Percentiles rank a stretch among this genome's conserved stretches.
These are phyloP conservation scores for Starmerella bacillaris DNA, from an alignment of 805 yeast genomes.

Conservation along the genomic window DNA sequence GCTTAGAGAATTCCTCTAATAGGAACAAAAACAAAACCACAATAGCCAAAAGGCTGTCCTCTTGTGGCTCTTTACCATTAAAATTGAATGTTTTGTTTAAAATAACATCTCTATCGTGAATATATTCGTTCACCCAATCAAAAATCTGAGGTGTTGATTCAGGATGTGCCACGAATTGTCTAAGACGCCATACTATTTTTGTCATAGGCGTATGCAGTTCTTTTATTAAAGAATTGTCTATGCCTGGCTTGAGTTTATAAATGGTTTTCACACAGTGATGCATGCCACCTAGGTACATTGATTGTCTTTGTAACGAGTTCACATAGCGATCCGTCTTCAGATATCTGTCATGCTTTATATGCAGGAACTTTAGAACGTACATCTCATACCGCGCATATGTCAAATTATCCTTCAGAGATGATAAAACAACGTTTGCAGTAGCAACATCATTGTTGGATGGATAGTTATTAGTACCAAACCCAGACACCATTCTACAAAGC, in stretches of 20 bases:
- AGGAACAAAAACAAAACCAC: background rate
- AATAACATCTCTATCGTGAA: background rate
- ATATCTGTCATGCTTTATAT: background rate
- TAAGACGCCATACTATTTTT: background rate
- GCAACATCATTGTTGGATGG: background rate
- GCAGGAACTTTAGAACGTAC: background rate
- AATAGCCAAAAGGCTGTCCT: constrained; percentile 22
- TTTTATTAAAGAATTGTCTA: background rate
- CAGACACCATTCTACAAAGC: constrained; percentile 34
- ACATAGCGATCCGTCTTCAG: constrained; percentile 1
- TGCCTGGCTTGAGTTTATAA: constrained; percentile 24
- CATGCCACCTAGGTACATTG: constrained; percentile 47
- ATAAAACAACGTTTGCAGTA: constrained; percentile 18
- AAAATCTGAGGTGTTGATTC: background rate
- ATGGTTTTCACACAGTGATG: constrained; percentile 53
- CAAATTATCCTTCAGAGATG: constrained; percentile 26
- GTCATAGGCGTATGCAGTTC: constrained; percentile 1
- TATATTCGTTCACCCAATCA: background rate
- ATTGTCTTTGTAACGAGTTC: constrained; percentile 33
- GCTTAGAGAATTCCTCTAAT: background rate
- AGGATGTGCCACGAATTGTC: background rate
- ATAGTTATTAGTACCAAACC: constrained; percentile 29
- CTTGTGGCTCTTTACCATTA: constrained; percentile 15
- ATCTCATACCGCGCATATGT: constrained; percentile 51
- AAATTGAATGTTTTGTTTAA: background rate